A percentile compares a stretch with the other conserved stretches of the same genome.
Evolutionary conservation across 305 asterid species (phyloP).

Genomic region (Solanum hybrid): DNA sequence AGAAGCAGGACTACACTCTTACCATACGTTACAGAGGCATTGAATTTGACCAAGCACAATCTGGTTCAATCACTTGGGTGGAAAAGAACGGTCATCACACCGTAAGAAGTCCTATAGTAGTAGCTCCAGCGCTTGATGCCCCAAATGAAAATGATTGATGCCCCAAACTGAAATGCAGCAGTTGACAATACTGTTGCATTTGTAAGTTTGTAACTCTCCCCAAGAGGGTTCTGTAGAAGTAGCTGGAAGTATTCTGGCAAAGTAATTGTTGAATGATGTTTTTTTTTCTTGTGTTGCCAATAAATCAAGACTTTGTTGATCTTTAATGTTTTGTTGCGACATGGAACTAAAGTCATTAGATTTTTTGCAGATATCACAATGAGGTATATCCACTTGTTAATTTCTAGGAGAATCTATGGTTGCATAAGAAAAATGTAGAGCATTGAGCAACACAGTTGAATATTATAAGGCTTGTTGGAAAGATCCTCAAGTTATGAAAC

Average conservation of each 20-base stretch:
- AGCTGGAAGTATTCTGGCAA: neutral
- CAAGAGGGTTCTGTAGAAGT: neutral
- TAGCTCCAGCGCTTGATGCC: neutral
- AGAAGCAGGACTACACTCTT: constrained; percentile 5
- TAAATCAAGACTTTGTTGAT: neutral
- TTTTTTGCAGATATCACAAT: too few species aligned
- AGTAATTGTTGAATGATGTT: neutral
- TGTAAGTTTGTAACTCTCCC: neutral
- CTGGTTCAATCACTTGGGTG: constrained; percentile 12
- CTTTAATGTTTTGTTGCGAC: too few species aligned
- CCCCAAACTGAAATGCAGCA: neutral
- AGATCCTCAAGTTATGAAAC: too few species aligned
- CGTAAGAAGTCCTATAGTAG: constrained; percentile 8
- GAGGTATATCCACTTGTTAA: too few species aligned
- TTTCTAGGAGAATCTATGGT: too few species aligned
- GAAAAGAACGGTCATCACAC: neutral
- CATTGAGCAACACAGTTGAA: too few species aligned
- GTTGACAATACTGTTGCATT: neutral
- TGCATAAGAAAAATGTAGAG: too few species aligned
- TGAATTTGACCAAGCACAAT: neutral
- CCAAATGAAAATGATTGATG: neutral
- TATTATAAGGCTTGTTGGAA: too few species aligned
- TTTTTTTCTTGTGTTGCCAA: neutral
- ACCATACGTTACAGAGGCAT: neutral
- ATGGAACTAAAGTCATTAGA: too few species aligned